Conservation (phyloP, 805 yeast genomes). For the Kazachstania viticola region DNA sequence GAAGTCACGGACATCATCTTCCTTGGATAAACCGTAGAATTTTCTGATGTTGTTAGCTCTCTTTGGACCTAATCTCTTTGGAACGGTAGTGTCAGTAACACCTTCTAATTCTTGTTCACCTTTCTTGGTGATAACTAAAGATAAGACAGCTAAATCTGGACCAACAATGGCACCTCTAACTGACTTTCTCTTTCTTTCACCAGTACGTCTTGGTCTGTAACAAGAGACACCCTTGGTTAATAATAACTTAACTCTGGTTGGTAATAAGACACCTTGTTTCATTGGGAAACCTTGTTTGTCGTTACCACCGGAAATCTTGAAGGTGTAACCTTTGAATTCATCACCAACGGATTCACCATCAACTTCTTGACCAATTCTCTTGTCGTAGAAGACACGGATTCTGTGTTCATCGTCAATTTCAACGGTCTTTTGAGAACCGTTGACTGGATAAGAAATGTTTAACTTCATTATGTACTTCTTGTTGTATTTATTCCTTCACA, state of each 20-base stretch:
- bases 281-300: slow-evolving; percentile 99
- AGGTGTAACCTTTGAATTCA: slow-evolving; percentile 97
- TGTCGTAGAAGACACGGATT: slow-evolving; percentile 95
- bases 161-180: slow-evolving; percentile 99
- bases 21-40: slow-evolving; percentile 73
- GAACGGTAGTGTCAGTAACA: slow-evolving; percentile 84
- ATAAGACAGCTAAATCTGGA: slow-evolving; percentile 88
- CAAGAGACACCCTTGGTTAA: slow-evolving; percentile 90
- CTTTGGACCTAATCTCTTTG: slow-evolving; percentile 99
- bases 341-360: slow-evolving; percentile 97
- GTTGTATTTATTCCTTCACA: too few species aligned
- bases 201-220: slow-evolving; percentile 98
- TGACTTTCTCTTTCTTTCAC: slow-evolving; percentile 99
- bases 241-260: slow-evolving; percentile 96
- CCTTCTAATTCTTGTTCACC: slow-evolving; percentile 95
- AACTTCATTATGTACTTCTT: slow-evolving; percentile 38
- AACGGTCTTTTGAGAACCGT: slow-evolving; percentile 97
- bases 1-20: slow-evolving; percentile 50
- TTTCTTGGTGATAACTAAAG: slow-evolving; percentile 88
- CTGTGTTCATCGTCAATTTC: slow-evolving; percentile 99
- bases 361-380: slow-evolving; percentile 99
- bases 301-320: slow-evolving; percentile 99
- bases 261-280: slow-evolving; percentile 99
- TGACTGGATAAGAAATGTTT: slow-evolving; percentile 98
- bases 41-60: slow-evolving; percentile 99